These are phyloP conservation scores for Nemania abortiva DNA, from an alignment of 2,329 filamentous ascomycete species.

Conservation along the genomic window DNA sequence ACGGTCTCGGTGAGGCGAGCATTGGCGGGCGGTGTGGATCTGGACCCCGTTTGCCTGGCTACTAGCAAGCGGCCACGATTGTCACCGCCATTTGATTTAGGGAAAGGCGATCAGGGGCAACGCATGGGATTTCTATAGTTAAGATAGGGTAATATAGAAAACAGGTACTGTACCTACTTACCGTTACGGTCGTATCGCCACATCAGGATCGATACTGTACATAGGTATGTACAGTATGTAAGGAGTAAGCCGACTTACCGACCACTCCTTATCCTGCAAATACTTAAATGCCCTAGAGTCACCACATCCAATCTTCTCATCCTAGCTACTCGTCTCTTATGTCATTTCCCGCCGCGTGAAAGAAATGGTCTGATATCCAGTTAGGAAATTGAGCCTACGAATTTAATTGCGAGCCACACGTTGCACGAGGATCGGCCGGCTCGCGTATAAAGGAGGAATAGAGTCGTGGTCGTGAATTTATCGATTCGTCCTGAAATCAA, in stretches of 20 bases:
- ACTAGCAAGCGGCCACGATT: conserved; percentile 49
- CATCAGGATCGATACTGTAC: conserved; percentile 10
- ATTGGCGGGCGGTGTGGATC: conserved; percentile 48
- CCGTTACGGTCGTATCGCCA: background rate
- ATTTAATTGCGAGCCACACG: conserved; percentile 22
- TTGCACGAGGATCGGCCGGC: conserved; percentile 25
- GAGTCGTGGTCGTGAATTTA: conserved; percentile 4
- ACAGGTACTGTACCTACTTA: background rate
- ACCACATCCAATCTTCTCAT: conserved; percentile 22
- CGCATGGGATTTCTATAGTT: conserved; percentile 8
- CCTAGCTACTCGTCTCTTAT: conserved; percentile 14
- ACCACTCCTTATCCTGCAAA: conserved; percentile 10
- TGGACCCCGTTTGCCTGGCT: conserved; percentile 42
- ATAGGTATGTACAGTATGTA: background rate
- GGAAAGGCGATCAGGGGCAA: conserved; percentile 33
- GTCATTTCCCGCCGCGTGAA: conserved; percentile 17
- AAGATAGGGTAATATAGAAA: background rate
- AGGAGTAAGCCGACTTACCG: conserved; percentile 8
- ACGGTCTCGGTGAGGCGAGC: conserved; percentile 46
- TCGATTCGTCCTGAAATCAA: conserved; percentile 11
- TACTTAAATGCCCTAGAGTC: conserved; percentile 28
- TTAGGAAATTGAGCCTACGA: conserved; percentile 12
- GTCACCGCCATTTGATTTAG: conserved; percentile 50
- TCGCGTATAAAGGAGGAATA: conserved; percentile 9
- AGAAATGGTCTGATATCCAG: conserved; percentile 11